Percentiles rank a stretch among this genome's conserved stretches.
These are phyloP conservation scores for Miscanthus lutarioriparius DNA, from an alignment of 176 grass and related monocot species.

Conservation along the genomic window DNA sequence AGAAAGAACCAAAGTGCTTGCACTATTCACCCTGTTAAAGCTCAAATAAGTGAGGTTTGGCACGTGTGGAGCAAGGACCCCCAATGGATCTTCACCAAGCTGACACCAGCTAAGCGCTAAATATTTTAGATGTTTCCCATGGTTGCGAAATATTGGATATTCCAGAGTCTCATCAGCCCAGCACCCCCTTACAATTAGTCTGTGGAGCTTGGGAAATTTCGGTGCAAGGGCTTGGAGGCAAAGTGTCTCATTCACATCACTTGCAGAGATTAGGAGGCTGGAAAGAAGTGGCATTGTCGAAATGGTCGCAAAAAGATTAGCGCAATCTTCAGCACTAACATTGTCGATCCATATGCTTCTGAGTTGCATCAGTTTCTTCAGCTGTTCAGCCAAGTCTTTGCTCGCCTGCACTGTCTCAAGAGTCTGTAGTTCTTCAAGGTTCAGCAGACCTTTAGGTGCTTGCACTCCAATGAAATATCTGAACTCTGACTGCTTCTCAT, in stretches of 20 bases:
- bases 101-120: slow-evolving; percentile 11
- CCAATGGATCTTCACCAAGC: slow-evolving; percentile 17
- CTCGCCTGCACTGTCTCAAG: slow-evolving; percentile 37
- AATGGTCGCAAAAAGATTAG: slow-evolving; percentile 12
- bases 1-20: slow-evolving; percentile 18
- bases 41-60: slow-evolving; percentile 16
- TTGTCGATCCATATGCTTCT: slow-evolving; percentile 34
- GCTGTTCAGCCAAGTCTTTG: slow-evolving; percentile 33
- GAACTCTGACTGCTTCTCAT: slow-evolving; percentile 29
- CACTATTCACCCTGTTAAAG: neutral
- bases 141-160: slow-evolving; percentile 19
- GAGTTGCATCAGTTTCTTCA: slow-evolving; percentile 40
- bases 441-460: slow-evolving; percentile 39
- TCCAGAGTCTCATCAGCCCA: slow-evolving; percentile 2
- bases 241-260: slow-evolving; percentile 18
- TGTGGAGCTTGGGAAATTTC: neutral
- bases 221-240: neutral
- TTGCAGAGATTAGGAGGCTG: slow-evolving; percentile 29
- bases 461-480: slow-evolving; percentile 34
- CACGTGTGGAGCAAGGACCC: neutral
- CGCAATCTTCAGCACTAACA: neutral
- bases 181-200: neutral
- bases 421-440: slow-evolving; percentile 37
- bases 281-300: slow-evolving; percentile 27
- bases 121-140: neutral